Conservation (phyloP, 2,329 filamentous ascomycete species). For the Fusarium foetens region DNA sequence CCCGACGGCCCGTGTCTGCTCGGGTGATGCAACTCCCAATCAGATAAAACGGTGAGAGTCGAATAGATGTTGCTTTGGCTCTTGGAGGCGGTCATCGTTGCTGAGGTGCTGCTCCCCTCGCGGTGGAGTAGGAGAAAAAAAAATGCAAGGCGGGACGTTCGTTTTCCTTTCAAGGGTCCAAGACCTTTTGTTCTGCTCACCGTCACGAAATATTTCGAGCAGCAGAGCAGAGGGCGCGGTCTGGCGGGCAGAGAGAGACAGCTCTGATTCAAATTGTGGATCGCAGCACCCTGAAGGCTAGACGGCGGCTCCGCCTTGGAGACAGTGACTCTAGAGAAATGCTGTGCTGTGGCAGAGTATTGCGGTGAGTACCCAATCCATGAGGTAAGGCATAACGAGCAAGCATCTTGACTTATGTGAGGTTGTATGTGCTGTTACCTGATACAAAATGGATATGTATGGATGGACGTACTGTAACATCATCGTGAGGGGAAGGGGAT, state of each 20-base stretch:
- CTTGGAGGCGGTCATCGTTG: constrained; percentile 1
- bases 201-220: constrained; percentile 1
- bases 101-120: neutral
- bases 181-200: constrained; percentile 9
- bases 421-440: constrained; percentile 32
- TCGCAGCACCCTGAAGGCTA: constrained; percentile 5
- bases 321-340: neutral
- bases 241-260: constrained; percentile 25
- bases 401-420: constrained; percentile 4
- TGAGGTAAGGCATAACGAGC: neutral
- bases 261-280: constrained; percentile 15
- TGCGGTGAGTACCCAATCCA: constrained; percentile 34
- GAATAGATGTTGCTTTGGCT: constrained; percentile 9
- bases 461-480: neutral
- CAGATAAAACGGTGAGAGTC: constrained; percentile 7
- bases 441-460: constrained; percentile 9
- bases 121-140: neutral
- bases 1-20: constrained; percentile 30
- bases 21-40: constrained; percentile 34
- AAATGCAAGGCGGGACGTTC: neutral
- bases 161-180: constrained; percentile 9
- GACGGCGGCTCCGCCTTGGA: constrained; percentile 17
- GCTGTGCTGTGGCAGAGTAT: constrained; percentile 14
- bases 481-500: constrained; percentile 16
- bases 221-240: constrained; percentile 21